These are phyloP conservation scores for Staphylotrichum tortipilum DNA, from an alignment of 495 filamentous ascomycete species.

Conservation along the genomic window DNA sequence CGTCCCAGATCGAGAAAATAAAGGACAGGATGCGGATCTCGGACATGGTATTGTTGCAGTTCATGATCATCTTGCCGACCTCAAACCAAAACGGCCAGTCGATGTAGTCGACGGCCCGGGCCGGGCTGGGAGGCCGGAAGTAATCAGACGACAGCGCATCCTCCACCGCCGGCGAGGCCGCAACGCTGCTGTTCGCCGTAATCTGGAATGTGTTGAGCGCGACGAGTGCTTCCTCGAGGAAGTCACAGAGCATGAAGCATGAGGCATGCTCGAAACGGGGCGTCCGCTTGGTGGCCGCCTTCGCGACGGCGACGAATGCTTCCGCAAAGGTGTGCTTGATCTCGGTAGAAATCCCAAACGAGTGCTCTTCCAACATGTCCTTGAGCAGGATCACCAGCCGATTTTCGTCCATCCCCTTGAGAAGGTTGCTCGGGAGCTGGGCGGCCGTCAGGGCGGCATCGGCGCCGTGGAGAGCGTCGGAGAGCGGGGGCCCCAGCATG, in stretches of 20 bases:
- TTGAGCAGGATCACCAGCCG: constrained; percentile 78
- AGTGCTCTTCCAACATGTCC: constrained; percentile 71
- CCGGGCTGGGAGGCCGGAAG: constrained; percentile 5
- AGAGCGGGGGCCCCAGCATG: constrained; percentile 53
- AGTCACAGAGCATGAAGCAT: constrained; percentile 88
- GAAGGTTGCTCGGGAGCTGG: constrained; percentile 49
- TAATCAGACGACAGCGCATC: background rate
- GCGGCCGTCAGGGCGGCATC: constrained; percentile 60
- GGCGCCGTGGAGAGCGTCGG: constrained; percentile 65
- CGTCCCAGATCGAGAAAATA: constrained; percentile 73
- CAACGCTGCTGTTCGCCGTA: constrained; percentile 39
- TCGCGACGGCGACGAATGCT: constrained; percentile 65
- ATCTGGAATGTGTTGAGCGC: constrained; percentile 29
- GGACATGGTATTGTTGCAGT: constrained; percentile 88
- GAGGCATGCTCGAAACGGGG: constrained; percentile 80
- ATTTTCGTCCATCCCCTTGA: constrained; percentile 85
- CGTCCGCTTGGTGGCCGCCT: constrained; percentile 62
- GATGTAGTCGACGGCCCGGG: constrained; percentile 27
- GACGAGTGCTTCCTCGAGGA: constrained; percentile 65
- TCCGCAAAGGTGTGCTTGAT: constrained; percentile 68
- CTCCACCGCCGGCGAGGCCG: constrained; percentile 16
- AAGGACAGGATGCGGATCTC: constrained; percentile 86
- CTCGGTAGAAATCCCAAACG: constrained; percentile 36
- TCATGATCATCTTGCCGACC: constrained; percentile 72
- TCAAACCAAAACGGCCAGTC: constrained; percentile 90